Evolutionary conservation across 2,329 filamentous ascomycete species (phyloP), one percentile per base, ranked within the genome.

Genomic region (Neonectria hederae): DNA sequence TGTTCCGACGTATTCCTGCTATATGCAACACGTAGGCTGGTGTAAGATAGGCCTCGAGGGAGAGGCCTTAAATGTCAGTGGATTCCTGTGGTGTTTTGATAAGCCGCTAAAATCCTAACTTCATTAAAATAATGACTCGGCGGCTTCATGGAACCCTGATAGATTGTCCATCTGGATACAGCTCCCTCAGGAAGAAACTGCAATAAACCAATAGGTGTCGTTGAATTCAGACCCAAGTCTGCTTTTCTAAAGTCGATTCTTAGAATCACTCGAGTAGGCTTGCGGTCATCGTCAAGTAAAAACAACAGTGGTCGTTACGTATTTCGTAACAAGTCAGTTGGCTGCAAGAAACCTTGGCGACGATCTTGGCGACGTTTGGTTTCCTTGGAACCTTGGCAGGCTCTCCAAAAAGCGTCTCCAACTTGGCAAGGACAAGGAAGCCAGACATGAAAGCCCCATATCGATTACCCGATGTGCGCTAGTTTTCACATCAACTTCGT

Each of bases 391-490:
- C 49, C 55, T 54, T 46, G 46, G 21, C 46, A 17, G 46, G 30
- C 35, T 38, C 32, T 53, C 61, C 5, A 54, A 48, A 43, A 43
- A 46, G 55, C 49, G 61, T 45, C 49, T 40, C 49, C 43, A 62
- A 28, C 21, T 26, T 19, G 38, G 28, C 53, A 56, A 46, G 55
- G 43, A 51, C 53, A 52, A 52, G 59, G 45, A 35, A 45, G 45
- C 9, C 32, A 46, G 35, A 32, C 14, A 51, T 24, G 45, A 56
- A 49, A 56, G 43, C 6, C 40, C 17, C 61, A 40, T 54, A 54
- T 63, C 54, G 38, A 54, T 59, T 54, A 35, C 54, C 55, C 55
- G 55, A 59, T 43, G 54, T 59, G 49, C 54, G 19, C 55, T 63
- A 63, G 61, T 35, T 42, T 26, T 22, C 28, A 43, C 48, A 32